Evolutionary conservation across 768 basidiomycete species (phyloP).

Genomic region (Lactarius psammicola): DNA sequence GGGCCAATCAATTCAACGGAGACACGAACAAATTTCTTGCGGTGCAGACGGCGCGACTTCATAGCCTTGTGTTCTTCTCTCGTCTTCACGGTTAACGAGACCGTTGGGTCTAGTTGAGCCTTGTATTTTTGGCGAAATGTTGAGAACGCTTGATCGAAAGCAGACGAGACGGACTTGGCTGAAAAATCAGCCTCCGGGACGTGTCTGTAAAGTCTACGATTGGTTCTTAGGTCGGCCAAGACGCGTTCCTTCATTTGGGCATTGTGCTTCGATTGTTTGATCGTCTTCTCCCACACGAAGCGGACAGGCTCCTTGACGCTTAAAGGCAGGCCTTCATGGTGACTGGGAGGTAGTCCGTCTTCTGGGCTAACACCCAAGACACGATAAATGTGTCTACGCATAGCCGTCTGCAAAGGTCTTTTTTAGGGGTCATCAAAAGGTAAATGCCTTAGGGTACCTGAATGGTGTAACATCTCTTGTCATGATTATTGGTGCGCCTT

Average conservation of each 20-base stretch:
- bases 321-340: conserved; percentile 51
- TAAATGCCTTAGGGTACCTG: conserved; percentile 45
- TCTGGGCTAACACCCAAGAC: conserved; percentile 57
- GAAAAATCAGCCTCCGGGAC: conserved; percentile 65
- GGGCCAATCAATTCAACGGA: neutral
- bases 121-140: conserved; percentile 68
- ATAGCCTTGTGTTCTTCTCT: conserved; percentile 63
- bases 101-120: conserved; percentile 50
- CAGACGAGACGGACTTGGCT: conserved; percentile 56
- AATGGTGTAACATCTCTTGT: conserved; percentile 63
- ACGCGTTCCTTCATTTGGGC: conserved; percentile 65
- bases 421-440: conserved; percentile 1
- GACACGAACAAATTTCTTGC: conserved; percentile 60
- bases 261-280: conserved; percentile 73
- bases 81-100: conserved; percentile 45
- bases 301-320: conserved; percentile 56
- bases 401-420: conserved; percentile 52
- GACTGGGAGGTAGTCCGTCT: conserved; percentile 59
- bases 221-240: conserved; percentile 56
- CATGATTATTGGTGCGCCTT: conserved; percentile 60
- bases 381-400: conserved; percentile 62
- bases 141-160: conserved; percentile 69
- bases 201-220: conserved; percentile 56
- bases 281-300: conserved; percentile 79
- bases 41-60: conserved; percentile 55